Evolutionary conservation across 108 stramenopile genomes (phyloP), one percentile per base, ranked within the genome.

Genomic region (Skeletonema costatum): DNA sequence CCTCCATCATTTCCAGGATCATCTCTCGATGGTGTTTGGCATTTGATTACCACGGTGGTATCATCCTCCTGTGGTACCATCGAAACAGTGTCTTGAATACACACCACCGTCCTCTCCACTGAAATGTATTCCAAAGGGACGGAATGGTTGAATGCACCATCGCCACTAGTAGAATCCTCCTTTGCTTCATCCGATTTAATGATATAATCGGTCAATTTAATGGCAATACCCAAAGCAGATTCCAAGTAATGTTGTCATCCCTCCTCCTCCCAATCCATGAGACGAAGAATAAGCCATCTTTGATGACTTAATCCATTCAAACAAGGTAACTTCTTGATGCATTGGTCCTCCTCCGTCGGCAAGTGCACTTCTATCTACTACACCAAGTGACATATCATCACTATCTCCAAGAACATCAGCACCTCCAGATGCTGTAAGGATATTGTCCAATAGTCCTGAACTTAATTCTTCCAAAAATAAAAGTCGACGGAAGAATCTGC

Each of bases 141-240:
- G 68, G 50, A 21, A n/a, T 61, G 11, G 11, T 41, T n/a, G 16
- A 8, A 11, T 32, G 25, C 32, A 17, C 14, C 32, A n/a, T 32
- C 39, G 8, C 21, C 13, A 11, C 16, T 46, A 16, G 44, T 46
- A 8, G 19, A 64, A 21, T 13, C 32, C 5, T 50, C 32, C 11
- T 56, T 64, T 58, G 50, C 36, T 14, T 42, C 41, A 46, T 46
- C 16, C 44, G 44, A 46, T n/a, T 77, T 60, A 2, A 70, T 36
- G 32, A 77, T 31, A 63, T 9, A 69, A 33, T 77, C 76, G 1
- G 60, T 70, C 17, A 77, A n/a, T 33, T 77, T 77, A 29, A 77
- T 31, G n/a, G 76, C 76, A 70, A 77, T 13, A 5, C 30, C 35
- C n/a, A 77, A 5, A 35, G 76, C 76, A 36, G 61, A 63, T 25